Evolutionary conservation across 768 basidiomycete species (phyloP), one percentile per base, ranked within the genome.

Genomic region (Termitomyces sp.): DNA sequence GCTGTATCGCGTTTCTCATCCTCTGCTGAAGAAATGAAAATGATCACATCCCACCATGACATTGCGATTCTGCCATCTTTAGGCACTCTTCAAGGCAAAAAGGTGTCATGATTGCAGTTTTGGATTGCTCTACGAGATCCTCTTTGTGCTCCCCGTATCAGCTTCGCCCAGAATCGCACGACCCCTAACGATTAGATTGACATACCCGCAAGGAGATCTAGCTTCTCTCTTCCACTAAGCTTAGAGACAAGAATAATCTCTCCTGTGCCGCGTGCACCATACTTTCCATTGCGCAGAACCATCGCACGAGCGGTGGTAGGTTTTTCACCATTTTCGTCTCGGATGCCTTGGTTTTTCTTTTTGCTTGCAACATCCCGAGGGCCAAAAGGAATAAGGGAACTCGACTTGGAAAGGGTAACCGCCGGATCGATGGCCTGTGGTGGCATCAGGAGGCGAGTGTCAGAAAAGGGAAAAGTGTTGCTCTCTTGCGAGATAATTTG

Each of bases 161-260:
- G 56, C 25, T 51, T 56, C 52, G 3, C 29, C 32, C 54, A 56
- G 7, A 32, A 42, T 34, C 42, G 31, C 42, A 43, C n/a, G 10
- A 12, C 52, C 36, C 47, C 43, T 42, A 31, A 64, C 57, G 55
- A 37, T 43, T 46, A 57, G 50, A 43, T 31, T 38, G 29, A 72
- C 76, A 61, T 68, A 89, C 92, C 90, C 66, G 89, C 89, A 36
- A 92, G 75, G 31, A 92, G 79, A 70, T 91, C 89, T 36, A 94
- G 78, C 68, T 92, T 92, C 72, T 92, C 91, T 67, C 88, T 81
- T 1, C 92, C 92, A 53, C 81, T 86, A 63, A 91, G 82, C 68
- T 81, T 88, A 31, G 75, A 81, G 57, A 78, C 76, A 50, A 82
- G 72, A 51, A 86, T 71, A 49, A 91, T 20, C 72, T 91, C 89